Conservation (phyloP, 345 rosid genomes). For the Eucalyptus marginata region DNA sequence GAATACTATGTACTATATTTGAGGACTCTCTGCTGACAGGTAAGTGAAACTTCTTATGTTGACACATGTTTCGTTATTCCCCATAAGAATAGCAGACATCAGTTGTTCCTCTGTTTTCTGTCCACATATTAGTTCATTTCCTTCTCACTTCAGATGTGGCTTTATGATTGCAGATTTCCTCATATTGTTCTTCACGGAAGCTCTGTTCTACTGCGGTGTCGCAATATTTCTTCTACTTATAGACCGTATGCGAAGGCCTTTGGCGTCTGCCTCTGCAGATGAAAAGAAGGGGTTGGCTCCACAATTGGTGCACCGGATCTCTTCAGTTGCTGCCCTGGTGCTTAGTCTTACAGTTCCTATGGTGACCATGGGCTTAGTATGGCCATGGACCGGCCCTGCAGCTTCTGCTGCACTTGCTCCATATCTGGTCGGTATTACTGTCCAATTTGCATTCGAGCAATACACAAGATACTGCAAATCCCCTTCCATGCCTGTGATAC, state of each 20-base stretch:
- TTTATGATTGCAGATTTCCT: constrained; percentile 65
- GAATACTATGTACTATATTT: constrained; percentile 63
- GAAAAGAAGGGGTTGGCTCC: constrained; percentile 8
- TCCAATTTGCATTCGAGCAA: constrained; percentile 93
- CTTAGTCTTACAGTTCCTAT: constrained; percentile 88
- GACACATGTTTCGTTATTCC: background rate
- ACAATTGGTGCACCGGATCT: constrained; percentile 62
- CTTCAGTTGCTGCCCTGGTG: constrained; percentile 79
- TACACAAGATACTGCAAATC: constrained; percentile 62
- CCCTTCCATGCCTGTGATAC: constrained; percentile 70
- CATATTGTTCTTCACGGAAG: constrained; percentile 94
- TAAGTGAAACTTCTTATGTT: background rate
- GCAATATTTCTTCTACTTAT: constrained; percentile 62
- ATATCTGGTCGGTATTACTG: constrained; percentile 81
- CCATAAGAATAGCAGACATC: background rate
- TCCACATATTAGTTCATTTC: background rate
- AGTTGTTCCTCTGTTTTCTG: background rate
- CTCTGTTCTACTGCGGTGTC: constrained; percentile 90
- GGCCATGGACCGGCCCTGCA: constrained; percentile 99
- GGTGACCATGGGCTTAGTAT: constrained; percentile 98
- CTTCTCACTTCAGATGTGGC: background rate
- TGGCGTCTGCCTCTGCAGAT: constrained; percentile 1
- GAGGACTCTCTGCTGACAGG: constrained; percentile 97
- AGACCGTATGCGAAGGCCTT: constrained; percentile 48
- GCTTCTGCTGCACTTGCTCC: constrained; percentile 99